Evolutionary conservation across 768 basidiomycete species (phyloP).

Genomic region (Amanita phalloides): DNA sequence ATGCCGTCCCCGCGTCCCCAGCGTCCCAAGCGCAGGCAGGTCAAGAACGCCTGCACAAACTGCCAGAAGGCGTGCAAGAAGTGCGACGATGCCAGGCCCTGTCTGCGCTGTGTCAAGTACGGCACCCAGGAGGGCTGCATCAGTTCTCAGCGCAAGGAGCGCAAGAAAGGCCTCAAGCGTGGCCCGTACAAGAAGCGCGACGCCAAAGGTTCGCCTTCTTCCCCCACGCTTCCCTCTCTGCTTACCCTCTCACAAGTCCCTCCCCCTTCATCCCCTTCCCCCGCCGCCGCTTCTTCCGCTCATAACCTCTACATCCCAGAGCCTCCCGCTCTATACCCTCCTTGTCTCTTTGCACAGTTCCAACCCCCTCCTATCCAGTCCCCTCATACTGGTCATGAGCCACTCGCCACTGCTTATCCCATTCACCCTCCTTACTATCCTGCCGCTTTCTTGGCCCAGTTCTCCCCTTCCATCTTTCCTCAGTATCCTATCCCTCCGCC

Average conservation of each 20-base stretch:
- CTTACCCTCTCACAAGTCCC: slow-evolving; percentile 26
- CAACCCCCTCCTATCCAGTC: slow-evolving; percentile 28
- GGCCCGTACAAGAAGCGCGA: slow-evolving; percentile 95
- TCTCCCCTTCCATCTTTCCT: slow-evolving; percentile 36
- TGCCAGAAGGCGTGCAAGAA: slow-evolving; percentile 91
- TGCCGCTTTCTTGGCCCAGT: slow-evolving; percentile 32
- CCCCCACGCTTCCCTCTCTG: slow-evolving; percentile 9
- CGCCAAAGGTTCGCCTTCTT: slow-evolving; percentile 61
- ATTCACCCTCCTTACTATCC: slow-evolving; percentile 29
- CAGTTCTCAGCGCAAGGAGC: slow-evolving; percentile 87
- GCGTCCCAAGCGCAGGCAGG: slow-evolving; percentile 74
- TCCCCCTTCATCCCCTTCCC: slow-evolving; percentile 28
- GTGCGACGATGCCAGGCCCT: slow-evolving; percentile 86
- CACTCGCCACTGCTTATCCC: slow-evolving; percentile 29
- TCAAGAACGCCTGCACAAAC: slow-evolving; percentile 87
- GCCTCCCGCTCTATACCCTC: slow-evolving; percentile 38
- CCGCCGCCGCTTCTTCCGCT: slow-evolving; percentile 34
- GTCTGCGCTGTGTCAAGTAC: slow-evolving; percentile 88
- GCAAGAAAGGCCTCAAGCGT: slow-evolving; percentile 79
- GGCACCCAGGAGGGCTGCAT: slow-evolving; percentile 80
- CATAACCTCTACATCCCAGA: slow-evolving; percentile 42
- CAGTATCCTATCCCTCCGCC: slow-evolving; percentile 19
- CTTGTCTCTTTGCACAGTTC: slow-evolving; percentile 35
- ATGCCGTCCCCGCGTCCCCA: slow-evolving; percentile 45
- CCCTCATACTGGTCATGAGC: slow-evolving; percentile 25